Evolutionary conservation across 257 asterid species (phyloP).

Genomic region (Nicotiana sylvestris): DNA sequence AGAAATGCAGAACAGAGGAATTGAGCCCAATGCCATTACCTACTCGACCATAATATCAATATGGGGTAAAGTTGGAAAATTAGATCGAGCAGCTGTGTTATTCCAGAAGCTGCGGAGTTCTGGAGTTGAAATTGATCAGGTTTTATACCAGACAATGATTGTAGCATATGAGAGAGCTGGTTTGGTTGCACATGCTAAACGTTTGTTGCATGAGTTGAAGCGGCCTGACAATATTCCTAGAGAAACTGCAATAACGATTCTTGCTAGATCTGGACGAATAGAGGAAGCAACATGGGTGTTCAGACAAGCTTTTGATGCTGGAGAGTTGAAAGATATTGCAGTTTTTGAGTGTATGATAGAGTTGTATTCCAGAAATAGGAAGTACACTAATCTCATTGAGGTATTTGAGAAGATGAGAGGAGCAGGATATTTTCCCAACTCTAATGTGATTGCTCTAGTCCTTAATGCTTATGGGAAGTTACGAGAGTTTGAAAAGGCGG

Average conservation of each 20-base stretch:
- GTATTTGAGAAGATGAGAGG: conserved; percentile 73
- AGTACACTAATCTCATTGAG: conserved; percentile 68
- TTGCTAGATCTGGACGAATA: conserved; percentile 81
- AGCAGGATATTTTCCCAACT: conserved; percentile 65
- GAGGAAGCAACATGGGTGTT: conserved; percentile 97
- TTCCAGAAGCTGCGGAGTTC: conserved; percentile 84
- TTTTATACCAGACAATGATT: conserved; percentile 92
- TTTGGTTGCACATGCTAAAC: conserved; percentile 78
- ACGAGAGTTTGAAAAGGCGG: conserved; percentile 68
- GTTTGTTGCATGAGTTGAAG: conserved; percentile 68
- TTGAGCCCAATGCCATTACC: conserved; percentile 87
- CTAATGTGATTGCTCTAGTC: conserved; percentile 56
- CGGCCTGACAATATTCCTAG: conserved; percentile 89
- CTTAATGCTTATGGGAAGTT: conserved; percentile 79
- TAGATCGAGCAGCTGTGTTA: conserved; percentile 79
- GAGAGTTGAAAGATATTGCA: conserved; percentile 67
- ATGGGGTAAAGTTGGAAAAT: conserved; percentile 85
- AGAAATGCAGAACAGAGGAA: conserved; percentile 76
- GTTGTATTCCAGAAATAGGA: conserved; percentile 62
- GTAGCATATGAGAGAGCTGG: conserved; percentile 92
- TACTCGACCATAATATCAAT: conserved; percentile 86
- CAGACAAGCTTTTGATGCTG: conserved; percentile 70
- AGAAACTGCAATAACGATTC: conserved; percentile 67
- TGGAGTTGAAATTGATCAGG: conserved; percentile 76
- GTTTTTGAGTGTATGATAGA: conserved; percentile 67